Evolutionary conservation across 352 stramenopile species (phyloP).

Genomic region (Pythium dissotocum): DNA sequence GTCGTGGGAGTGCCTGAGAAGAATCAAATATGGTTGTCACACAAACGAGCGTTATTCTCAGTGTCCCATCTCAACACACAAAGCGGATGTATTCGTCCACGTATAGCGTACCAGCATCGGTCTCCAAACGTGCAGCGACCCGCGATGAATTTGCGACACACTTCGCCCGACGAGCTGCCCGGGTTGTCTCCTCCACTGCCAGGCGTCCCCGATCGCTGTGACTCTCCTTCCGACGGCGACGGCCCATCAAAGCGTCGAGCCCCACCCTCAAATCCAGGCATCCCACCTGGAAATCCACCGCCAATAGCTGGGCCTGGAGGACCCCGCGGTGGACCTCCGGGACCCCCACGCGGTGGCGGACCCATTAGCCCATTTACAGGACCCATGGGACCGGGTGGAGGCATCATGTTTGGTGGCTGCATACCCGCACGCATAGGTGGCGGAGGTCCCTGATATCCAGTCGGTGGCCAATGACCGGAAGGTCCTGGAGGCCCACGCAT

Average conservation of each 20-base stretch:
- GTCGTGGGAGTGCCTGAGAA: slow-evolving; percentile 60
- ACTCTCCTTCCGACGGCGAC: background rate
- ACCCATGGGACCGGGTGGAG: slow-evolving; percentile 6
- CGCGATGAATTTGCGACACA: slow-evolving; percentile 76
- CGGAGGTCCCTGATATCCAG: slow-evolving; percentile 26
- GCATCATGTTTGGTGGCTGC: slow-evolving; percentile 18
- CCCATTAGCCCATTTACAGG: background rate
- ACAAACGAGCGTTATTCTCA: slow-evolving; percentile 24
- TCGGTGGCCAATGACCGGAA: slow-evolving; percentile 11
- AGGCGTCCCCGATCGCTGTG: background rate
- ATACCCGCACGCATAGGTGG: slow-evolving; percentile 20
- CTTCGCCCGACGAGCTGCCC: slow-evolving; percentile 43
- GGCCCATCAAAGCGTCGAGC: background rate
- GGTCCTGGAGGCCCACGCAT: background rate
- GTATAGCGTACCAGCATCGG: slow-evolving; percentile 71
- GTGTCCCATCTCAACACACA: slow-evolving; percentile 11
- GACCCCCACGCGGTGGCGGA: background rate
- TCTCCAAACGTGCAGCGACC: slow-evolving; percentile 78
- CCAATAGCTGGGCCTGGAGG: slow-evolving; percentile 4
- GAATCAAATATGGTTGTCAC: background rate
- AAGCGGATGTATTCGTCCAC: slow-evolving; percentile 23
- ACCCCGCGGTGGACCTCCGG: background rate
- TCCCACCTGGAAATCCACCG: background rate
- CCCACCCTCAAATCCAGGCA: background rate
- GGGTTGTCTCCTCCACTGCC: slow-evolving; percentile 1